A percentile compares a stretch with the other conserved stretches of the same genome.
These are phyloP conservation scores for Cryoendolithus antarcticus DNA, from an alignment of 2,329 filamentous ascomycete genomes.

Conservation along the genomic window DNA sequence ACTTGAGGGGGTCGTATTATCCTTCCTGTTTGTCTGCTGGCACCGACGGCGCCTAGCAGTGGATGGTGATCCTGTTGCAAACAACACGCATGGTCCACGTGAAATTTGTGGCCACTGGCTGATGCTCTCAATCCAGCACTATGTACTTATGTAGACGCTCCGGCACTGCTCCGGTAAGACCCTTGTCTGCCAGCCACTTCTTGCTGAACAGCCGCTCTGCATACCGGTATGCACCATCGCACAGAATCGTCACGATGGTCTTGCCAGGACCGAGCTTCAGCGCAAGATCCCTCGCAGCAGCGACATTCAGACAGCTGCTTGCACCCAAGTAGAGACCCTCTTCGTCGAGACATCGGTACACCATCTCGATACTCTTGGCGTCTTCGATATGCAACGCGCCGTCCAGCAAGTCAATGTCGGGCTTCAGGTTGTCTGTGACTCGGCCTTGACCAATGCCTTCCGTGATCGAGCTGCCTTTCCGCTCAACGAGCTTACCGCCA, in stretches of 20 bases:
- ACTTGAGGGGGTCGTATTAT: too few species aligned
- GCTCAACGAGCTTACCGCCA: conserved; percentile 70
- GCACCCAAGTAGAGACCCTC: conserved; percentile 92
- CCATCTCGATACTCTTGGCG: conserved; percentile 94
- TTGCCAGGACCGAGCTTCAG: conserved; percentile 78
- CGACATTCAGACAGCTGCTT: conserved; percentile 87
- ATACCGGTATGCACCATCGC: conserved; percentile 95
- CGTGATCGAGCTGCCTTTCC: conserved; percentile 78
- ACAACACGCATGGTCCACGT: too few species aligned
- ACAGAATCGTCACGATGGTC: conserved; percentile 86
- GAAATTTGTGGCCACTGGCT: too few species aligned
- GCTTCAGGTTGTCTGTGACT: conserved; percentile 84
- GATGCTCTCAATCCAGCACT: conserved; percentile 54
- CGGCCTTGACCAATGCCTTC: conserved; percentile 96
- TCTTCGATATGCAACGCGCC: conserved; percentile 75
- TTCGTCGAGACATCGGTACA: conserved; percentile 90
- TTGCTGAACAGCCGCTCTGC: conserved; percentile 85
- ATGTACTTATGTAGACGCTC: conserved; percentile 85
- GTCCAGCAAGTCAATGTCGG: conserved; percentile 74
- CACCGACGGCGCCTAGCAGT: too few species aligned
- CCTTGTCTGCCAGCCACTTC: conserved; percentile 83
- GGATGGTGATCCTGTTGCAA: too few species aligned
- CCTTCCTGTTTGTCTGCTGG: too few species aligned
- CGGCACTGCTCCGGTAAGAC: conserved; percentile 67
- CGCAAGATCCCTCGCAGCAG: conserved; percentile 86